Base-by-base conservation (phyloP, 331 rosid species). In the Acacia pycnantha region DNA sequence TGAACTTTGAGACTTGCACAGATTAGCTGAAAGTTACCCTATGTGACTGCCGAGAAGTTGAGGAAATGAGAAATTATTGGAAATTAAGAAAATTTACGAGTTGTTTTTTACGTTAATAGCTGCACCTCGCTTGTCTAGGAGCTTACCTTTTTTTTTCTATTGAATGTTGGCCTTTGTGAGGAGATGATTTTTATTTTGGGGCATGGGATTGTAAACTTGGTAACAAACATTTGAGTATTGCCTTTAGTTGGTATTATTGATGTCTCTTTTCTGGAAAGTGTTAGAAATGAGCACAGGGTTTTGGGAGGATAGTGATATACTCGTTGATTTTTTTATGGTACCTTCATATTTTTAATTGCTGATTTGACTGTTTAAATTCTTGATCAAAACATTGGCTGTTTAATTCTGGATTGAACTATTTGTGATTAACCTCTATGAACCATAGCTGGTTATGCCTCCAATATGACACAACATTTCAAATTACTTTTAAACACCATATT, bases 321-420 rank as follows among this genome's bases (percentile, higher is more conserved):
- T 14, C 29, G 65, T n/a, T 33, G 21, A 29, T 53, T 54, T 33
- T 31, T 37, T 75, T 75, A 7, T 56, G 21, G 19, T 18, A 10
- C 15, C 40, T 5, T 27, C 6, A 8, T 46, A 1, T 19, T 24
- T 24, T 50, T 50, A 18, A 19, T 31, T 15, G 11, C 5, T 71
- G 70, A 72, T 6, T 37, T 37, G 41, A 6, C 9, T 37, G 9
- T 37, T 37, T 37, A 37, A 37, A 37, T 37, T 37, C 41, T 37
- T 37, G 41, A 6, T 37, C 8, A 6, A 37, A 37, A 37, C 6
- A 51, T 83, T 72, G 33, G 27, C 22, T 41, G 62, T 77, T 70
- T 61, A 16, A 64, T 61, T 41, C 41, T 46, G 5, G 75, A 65
- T 58, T 83, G 13, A 56, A 68, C 46, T 71, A 50, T 77, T 35